Percentiles rank a stretch among this genome's conserved stretches.
phyloP scores from a whole-genome alignment of 2,329 filamentous ascomycete genomes.

The Pseudogymnoascus sp. region DNA sequence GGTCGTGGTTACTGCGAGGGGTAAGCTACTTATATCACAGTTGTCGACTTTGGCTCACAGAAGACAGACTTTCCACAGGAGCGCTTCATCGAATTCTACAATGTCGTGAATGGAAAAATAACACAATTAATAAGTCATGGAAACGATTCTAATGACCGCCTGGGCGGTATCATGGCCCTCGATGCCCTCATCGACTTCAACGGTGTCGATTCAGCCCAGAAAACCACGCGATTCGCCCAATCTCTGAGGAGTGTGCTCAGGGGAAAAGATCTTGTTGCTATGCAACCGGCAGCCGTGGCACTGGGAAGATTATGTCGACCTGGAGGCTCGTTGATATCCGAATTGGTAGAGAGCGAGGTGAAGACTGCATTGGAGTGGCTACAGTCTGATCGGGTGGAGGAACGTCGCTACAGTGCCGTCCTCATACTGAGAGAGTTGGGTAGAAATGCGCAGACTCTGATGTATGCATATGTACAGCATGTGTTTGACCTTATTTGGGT shows the following conservation, averaged over 20 bases:
- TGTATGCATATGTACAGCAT: slow-evolving; percentile 91
- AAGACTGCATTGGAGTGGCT: slow-evolving; percentile 96
- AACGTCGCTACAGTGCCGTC: slow-evolving; percentile 85
- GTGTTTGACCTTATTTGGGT: slow-evolving; percentile 97
- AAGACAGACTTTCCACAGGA: slow-evolving; percentile 66
- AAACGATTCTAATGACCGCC: slow-evolving; percentile 76
- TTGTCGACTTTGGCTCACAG: slow-evolving; percentile 1
- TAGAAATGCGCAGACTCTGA: slow-evolving; percentile 85
- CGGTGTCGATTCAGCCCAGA: slow-evolving; percentile 84
- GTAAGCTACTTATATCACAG: slow-evolving; percentile 16
- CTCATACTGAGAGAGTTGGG: slow-evolving; percentile 85
- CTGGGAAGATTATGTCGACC: slow-evolving; percentile 86
- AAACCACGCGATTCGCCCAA: slow-evolving; percentile 89
- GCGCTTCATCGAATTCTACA: slow-evolving; percentile 67
- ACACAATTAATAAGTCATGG: slow-evolving; percentile 74
- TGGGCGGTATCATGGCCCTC: slow-evolving; percentile 86
- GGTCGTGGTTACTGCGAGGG: slow-evolving; percentile 28
- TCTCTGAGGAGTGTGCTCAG: slow-evolving; percentile 82
- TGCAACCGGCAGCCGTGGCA: slow-evolving; percentile 83
- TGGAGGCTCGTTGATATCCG: slow-evolving; percentile 87
- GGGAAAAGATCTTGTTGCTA: slow-evolving; percentile 83
- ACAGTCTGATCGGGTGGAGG: slow-evolving; percentile 89
- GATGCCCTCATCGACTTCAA: slow-evolving; percentile 94
- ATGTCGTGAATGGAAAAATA: slow-evolving; percentile 58
- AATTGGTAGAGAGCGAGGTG: slow-evolving; percentile 93